Percentiles rank a stretch among this genome's conserved stretches.
These are phyloP conservation scores for Arabis hirsuta DNA, from an alignment of 345 rosid species.

Conservation along the genomic window DNA sequence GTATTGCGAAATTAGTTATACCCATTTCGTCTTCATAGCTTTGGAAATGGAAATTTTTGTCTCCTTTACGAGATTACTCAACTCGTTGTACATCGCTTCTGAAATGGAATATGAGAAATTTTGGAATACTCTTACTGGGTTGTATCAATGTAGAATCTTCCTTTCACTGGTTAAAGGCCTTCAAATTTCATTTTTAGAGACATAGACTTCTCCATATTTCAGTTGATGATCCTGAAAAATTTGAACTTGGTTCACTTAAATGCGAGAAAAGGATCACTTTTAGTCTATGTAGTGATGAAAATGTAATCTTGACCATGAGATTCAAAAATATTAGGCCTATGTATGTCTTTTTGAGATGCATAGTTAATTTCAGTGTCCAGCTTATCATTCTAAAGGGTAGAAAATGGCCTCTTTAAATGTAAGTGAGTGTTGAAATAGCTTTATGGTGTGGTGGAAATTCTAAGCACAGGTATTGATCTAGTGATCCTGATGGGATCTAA, in stretches of 20 bases:
- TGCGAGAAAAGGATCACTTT: slow-evolving; percentile 8
- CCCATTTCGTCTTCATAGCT: not conserved
- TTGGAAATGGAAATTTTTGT: not conserved
- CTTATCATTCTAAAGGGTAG: not conserved
- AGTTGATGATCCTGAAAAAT: too few species aligned
- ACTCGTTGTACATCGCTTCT: too few species aligned
- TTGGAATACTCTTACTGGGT: too few species aligned
- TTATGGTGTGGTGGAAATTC: not conserved
- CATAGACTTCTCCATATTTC: too few species aligned
- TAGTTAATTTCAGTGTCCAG: not conserved
- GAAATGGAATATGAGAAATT: too few species aligned
- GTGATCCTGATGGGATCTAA: not conserved
- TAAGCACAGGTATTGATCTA: not conserved
- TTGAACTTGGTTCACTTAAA: not conserved
- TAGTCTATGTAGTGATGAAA: not conserved
- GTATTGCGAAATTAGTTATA: not conserved
- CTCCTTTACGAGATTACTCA: too few species aligned
- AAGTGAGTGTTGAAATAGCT: not conserved
- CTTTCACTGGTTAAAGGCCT: too few species aligned
- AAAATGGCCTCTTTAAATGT: not conserved
- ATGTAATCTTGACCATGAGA: too few species aligned
- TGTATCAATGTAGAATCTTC: too few species aligned
- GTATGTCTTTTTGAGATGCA: not conserved
- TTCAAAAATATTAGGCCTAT: too few species aligned
- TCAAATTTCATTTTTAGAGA: too few species aligned